Evolutionary conservation across 192 early-diverging fungal species (phyloP).

Genomic region (Cladochytrium replicatum): DNA sequence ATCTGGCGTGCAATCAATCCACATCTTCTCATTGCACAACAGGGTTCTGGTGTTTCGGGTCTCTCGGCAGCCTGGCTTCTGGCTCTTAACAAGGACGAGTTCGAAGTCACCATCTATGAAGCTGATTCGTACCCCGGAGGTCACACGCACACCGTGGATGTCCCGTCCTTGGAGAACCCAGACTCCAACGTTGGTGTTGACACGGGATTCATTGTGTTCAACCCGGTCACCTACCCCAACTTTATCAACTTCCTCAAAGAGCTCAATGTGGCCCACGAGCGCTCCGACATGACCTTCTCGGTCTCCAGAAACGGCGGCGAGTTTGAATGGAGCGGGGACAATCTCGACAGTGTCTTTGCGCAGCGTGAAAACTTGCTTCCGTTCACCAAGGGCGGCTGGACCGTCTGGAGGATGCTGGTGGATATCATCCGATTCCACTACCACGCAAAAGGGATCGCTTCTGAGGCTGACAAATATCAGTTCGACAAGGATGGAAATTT

Average conservation of each 20-base stretch:
- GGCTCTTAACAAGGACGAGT: neutral
- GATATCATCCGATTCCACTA: conserved; percentile 45
- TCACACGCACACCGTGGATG: conserved; percentile 55
- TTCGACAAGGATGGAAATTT: conserved; percentile 29
- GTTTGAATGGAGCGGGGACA: conserved; percentile 54
- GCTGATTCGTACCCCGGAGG: conserved; percentile 42
- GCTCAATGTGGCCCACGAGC: conserved; percentile 28
- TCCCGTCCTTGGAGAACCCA: conserved; percentile 15
- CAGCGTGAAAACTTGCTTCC: conserved; percentile 39
- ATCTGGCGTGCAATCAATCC: no score
- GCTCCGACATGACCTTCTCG: conserved; percentile 49
- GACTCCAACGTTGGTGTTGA: conserved; percentile 41
- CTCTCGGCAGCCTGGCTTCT: conserved; percentile 12
- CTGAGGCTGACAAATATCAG: conserved; percentile 29
- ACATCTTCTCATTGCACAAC: no score
- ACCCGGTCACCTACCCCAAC: conserved; percentile 54
- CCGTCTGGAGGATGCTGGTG: conserved; percentile 48
- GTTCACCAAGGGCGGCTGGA: conserved; percentile 8
- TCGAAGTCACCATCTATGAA: conserved; percentile 41
- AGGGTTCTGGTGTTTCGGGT: conserved; percentile 12
- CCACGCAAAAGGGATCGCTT: conserved; percentile 38
- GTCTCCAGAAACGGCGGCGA: conserved; percentile 49
- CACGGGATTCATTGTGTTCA: conserved; percentile 60
- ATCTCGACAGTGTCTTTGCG: conserved; percentile 41
- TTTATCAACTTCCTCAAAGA: conserved; percentile 35